Evolutionary conservation across 2,329 filamentous ascomycete genomes (phyloP), one percentile per base, ranked within the genome.

Genomic region (Aspergillus floridensis): DNA sequence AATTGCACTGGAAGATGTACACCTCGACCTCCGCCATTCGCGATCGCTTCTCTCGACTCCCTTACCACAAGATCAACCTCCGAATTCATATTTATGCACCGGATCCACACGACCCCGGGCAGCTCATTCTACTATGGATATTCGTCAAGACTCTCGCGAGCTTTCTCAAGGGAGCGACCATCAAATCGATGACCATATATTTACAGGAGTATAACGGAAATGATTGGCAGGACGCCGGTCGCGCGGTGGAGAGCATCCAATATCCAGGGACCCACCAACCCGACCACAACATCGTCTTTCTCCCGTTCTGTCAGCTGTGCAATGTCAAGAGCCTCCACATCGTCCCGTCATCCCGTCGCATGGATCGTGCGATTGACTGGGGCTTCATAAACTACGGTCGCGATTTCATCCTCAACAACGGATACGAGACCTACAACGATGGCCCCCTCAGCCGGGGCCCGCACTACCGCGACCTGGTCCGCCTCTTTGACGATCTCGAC

Each of bases 151-250:
- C 1, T 22, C 16, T n/a, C 29, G 24, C 53, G 8, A 3, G 16
- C 11, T 44, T 31, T 3, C 19, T 54, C 1, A 5, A 24, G 2
- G 7, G 2, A 2, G 11, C 26, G 5, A 11, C 50, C 1, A 11
- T 21, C 2, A 16, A 32, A 4, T 54, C 50, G 16, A 12, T 53
- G 10, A 21, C 35, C 7, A 54, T 58, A 5, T 5, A 46, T 1
- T 6, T 58, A 2, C 24, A 44, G 32, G 1, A 26, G 14, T 3
- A 49, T 6, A 11, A 54, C 4, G 31, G 44, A 22, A 10, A 3
- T 12, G 51, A 58, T 38, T 58, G 57, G 51, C 57, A 54, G 24
- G 29, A 49, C 4, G 50, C 21, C 24, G 57, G 57, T n/a, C 51
- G 24, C 6, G 50, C 22, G 0, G 12, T 49, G 14, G 57, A 58